phyloP scores from a whole-genome alignment of 208 protist genomes.

The Acanthamoeba quina region DNA sequence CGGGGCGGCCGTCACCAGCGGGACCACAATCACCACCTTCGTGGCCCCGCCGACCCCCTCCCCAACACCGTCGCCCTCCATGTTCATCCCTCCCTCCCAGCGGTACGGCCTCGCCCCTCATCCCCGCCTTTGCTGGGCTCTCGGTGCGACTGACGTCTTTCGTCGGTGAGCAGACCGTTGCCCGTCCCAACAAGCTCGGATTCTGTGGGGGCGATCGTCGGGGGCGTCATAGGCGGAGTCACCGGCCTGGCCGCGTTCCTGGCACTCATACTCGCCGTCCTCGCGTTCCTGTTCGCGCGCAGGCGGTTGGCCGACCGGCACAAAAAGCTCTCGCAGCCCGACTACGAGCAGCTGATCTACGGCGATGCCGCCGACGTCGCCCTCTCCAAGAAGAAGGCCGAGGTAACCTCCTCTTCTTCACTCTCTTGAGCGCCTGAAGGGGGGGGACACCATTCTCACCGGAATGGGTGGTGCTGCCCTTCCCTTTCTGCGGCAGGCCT shows the following conservation, averaged over 20 bases:
- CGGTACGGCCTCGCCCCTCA: not conserved
- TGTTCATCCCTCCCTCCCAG: not conserved
- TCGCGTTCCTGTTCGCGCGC: not conserved
- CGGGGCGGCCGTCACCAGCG: slow-evolving; percentile 17
- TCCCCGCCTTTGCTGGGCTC: not conserved
- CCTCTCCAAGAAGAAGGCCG: slow-evolving; percentile 33
- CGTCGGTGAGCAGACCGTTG: not conserved
- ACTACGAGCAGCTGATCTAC: slow-evolving; percentile 39
- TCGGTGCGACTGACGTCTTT: not conserved
- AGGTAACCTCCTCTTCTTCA: not conserved
- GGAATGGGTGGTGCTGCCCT: too few species aligned
- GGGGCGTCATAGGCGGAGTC: slow-evolving; percentile 21
- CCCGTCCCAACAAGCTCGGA: not conserved
- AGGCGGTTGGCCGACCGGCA: not conserved
- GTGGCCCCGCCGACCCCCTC: not conserved
- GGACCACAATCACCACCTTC: not conserved
- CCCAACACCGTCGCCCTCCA: not conserved
- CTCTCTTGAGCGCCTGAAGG: not conserved
- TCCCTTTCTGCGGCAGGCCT: not conserved
- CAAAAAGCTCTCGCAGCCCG: slow-evolving; percentile 13
- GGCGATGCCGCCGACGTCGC: not conserved
- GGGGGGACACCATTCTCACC: not conserved
- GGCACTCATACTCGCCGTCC: not conserved
- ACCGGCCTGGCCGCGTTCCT: not conserved
- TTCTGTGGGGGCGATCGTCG: not conserved